These are phyloP conservation scores for Aspergillus haitiensis DNA, from an alignment of 495 filamentous ascomycete species.

Conservation along the genomic window DNA sequence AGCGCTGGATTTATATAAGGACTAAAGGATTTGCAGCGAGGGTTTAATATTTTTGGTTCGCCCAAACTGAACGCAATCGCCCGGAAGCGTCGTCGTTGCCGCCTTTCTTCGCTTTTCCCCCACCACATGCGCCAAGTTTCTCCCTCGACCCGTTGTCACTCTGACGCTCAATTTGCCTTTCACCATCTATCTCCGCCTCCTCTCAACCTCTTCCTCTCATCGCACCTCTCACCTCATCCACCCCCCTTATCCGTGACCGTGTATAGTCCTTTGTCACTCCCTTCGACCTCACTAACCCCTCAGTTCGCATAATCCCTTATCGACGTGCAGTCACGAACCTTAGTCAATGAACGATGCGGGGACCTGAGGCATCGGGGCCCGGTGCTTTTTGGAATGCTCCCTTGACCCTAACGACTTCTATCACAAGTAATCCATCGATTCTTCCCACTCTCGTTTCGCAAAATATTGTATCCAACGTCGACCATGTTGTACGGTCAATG, in stretches of 20 bases:
- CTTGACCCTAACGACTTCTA: conserved; percentile 35
- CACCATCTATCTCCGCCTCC: conserved; percentile 1
- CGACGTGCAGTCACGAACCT: conserved; percentile 10
- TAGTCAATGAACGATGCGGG: conserved; percentile 50
- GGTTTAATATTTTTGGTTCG: no score
- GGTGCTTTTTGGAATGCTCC: conserved; percentile 42
- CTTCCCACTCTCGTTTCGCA: conserved; percentile 33
- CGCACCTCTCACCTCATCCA: conserved; percentile 7
- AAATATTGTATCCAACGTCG: conserved; percentile 26
- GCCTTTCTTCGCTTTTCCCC: background rate
- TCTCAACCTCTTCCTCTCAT: conserved; percentile 8
- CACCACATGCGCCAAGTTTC: conserved; percentile 17
- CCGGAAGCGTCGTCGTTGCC: conserved; percentile 35
- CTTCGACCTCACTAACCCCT: background rate
- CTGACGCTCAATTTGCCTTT: conserved; percentile 5
- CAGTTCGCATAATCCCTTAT: conserved; percentile 6
- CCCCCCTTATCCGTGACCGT: no score
- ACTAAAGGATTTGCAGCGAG: no score
- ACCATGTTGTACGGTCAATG: conserved; percentile 34
- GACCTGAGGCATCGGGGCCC: conserved; percentile 45
- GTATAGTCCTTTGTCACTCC: no score
- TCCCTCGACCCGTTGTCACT: conserved; percentile 5
- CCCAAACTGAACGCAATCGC: conserved; percentile 14
- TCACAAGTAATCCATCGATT: conserved; percentile 37
- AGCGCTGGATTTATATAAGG: no score